Percentiles rank a stretch among this genome's conserved stretches.
Evolutionary conservation across 192 early-diverging fungal species (phyloP).

Genomic region (Entomortierella lignicola): DNA sequence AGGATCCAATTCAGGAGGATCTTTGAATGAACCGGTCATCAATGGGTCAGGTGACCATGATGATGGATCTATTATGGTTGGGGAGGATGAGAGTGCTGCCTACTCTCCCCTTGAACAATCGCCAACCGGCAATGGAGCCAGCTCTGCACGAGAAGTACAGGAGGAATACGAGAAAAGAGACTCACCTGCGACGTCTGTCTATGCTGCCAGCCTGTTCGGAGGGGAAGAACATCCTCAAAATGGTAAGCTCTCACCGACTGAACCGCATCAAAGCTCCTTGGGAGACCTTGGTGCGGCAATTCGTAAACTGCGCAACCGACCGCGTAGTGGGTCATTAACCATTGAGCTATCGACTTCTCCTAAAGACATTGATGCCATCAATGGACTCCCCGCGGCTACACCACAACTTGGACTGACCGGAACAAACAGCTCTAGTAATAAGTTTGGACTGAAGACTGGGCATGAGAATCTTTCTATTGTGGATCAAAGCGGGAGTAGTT

Average conservation of each 20-base stretch:
- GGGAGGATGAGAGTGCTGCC: slow-evolving; percentile 14
- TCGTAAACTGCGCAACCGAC: slow-evolving; percentile 20
- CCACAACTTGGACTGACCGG: neutral
- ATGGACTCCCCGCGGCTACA: neutral
- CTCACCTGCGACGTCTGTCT: slow-evolving; percentile 15
- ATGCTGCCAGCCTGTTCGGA: slow-evolving; percentile 30
- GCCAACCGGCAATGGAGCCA: neutral
- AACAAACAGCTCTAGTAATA: slow-evolving; percentile 14
- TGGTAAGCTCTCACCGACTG: neutral
- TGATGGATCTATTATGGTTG: neutral
- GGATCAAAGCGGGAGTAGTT: neutral
- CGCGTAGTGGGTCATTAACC: slow-evolving; percentile 14
- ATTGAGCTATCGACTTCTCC: slow-evolving; percentile 13
- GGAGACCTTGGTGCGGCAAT: slow-evolving; percentile 17
- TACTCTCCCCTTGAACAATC: slow-evolving; percentile 1
- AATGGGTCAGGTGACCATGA: slow-evolving; percentile 1
- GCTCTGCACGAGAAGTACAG: neutral
- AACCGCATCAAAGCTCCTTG: neutral
- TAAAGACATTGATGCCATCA: slow-evolving; percentile 1
- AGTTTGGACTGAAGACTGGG: neutral
- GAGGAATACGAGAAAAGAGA: slow-evolving; percentile 14
- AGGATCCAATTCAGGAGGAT: slow-evolving; percentile 29
- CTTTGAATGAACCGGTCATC: slow-evolving; percentile 3
- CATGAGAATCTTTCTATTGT: neutral
- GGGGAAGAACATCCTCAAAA: neutral